Percentiles rank a stretch among this genome's conserved stretches.
Evolutionary conservation across 2,329 filamentous ascomycete genomes (phyloP).

Genomic region (Neopestalotiopsis clavispora): DNA sequence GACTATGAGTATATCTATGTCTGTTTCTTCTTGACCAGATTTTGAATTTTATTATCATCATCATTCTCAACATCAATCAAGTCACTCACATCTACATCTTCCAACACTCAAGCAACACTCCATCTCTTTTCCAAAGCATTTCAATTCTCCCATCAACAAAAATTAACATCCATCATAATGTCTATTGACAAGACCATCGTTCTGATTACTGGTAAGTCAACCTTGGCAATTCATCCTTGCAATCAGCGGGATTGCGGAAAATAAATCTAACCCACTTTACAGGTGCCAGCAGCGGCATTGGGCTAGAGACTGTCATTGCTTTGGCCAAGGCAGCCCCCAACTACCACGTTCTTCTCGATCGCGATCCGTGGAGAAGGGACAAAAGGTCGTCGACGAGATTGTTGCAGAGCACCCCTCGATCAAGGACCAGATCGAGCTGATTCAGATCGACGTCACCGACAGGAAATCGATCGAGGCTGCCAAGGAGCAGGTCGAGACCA

Average conservation of each 20-base stretch:
- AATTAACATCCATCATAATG: not conserved
- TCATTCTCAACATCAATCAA: not conserved
- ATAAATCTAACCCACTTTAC: not conserved
- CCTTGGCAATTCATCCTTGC: not conserved
- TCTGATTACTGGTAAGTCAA: not conserved
- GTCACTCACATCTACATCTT: not conserved
- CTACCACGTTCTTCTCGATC: conserved; percentile 44
- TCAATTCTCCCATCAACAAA: not conserved
- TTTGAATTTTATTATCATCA: not conserved
- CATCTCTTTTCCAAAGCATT: not conserved
- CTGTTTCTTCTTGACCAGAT: not conserved
- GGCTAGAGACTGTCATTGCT: conserved; percentile 44
- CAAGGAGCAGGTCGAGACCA: conserved; percentile 53
- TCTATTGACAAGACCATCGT: conserved; percentile 3
- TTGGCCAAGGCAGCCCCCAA: conserved; percentile 40
- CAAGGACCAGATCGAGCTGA: conserved; percentile 59
- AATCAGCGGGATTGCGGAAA: no score
- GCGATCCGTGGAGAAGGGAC: conserved; percentile 43
- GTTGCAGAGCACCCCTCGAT: conserved; percentile 49
- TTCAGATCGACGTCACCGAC: conserved; percentile 63
- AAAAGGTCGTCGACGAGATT: conserved; percentile 33
- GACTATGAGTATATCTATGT: not conserved
- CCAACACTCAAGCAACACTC: not conserved
- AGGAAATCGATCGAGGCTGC: conserved; percentile 61
- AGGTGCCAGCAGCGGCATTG: conserved; percentile 52